Percentiles rank a stretch among this genome's conserved stretches.
Conservation (phyloP, 2,329 filamentous ascomycete genomes). For the Epichloe gansuensis region DNA sequence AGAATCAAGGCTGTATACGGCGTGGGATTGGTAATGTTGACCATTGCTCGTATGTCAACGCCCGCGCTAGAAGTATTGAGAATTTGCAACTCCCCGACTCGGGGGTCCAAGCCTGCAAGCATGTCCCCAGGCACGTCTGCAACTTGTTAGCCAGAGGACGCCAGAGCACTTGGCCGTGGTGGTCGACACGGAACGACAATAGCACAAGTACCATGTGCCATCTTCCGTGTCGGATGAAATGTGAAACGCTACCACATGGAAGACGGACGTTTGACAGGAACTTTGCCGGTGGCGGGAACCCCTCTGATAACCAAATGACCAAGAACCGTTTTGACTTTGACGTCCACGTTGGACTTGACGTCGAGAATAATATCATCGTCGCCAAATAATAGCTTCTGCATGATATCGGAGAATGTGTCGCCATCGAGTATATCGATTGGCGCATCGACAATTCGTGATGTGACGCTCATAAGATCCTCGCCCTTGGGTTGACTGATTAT, state of each 20-base stretch:
- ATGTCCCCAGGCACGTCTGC: slow-evolving; percentile 46
- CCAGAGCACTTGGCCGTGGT: slow-evolving; percentile 8
- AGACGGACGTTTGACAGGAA: slow-evolving; percentile 89
- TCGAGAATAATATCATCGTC: slow-evolving; percentile 54
- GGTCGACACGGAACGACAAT: slow-evolving; percentile 6
- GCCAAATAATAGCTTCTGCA: slow-evolving; percentile 71
- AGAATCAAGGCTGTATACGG: slow-evolving; percentile 75
- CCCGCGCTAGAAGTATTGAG: slow-evolving; percentile 58
- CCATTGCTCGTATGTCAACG: slow-evolving; percentile 53
- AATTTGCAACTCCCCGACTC: slow-evolving; percentile 59
- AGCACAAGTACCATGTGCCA: slow-evolving; percentile 14
- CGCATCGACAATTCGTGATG: slow-evolving; percentile 63
- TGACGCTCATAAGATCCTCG: slow-evolving; percentile 54
- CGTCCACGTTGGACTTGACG: slow-evolving; percentile 70
- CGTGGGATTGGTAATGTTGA: slow-evolving; percentile 87
- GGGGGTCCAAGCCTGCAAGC: slow-evolving; percentile 39
- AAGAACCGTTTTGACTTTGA: slow-evolving; percentile 67
- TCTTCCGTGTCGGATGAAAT: slow-evolving; percentile 11
- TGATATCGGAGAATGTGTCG: slow-evolving; percentile 64
- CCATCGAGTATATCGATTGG: slow-evolving; percentile 74
- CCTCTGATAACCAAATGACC: slow-evolving; percentile 70
- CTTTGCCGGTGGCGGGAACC: slow-evolving; percentile 72
- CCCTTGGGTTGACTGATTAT: slow-evolving; percentile 43
- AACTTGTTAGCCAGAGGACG: slow-evolving; percentile 20
- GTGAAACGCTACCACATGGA: slow-evolving; percentile 15